Base-by-base conservation (phyloP, 2,329 filamentous ascomycete genomes). In the Colletotrichum noveboracense region DNA sequence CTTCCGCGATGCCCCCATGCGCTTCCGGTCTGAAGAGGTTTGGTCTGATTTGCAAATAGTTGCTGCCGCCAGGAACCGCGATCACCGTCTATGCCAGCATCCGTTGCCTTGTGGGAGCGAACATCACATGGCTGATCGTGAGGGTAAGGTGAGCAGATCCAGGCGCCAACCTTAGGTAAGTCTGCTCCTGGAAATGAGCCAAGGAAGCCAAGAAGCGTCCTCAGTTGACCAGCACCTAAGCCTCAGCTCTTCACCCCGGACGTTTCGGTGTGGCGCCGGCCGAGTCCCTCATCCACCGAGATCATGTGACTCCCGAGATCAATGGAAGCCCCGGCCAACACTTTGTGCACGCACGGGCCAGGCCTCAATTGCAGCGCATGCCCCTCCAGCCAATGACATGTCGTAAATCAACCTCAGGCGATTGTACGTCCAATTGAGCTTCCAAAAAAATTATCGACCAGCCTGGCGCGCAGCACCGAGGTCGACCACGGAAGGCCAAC, bases 371-470 rank as follows among this genome's bases (percentile, higher is more conserved):
- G 14, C 34, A 6, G 64, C 18, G 64, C 18, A 26, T 36, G 8
- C 13, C 18, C 5, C n/a, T 28, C 32, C 60, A 28, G 26, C 74
- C 74, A 76, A 74, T 76, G 34, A 76, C 32, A 34, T 75, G 28
- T 36, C n/a, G 36, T 52, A 18, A 62, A 34, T 71, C 60, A 13
- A 30, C 48, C 74, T 38, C 52, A 75, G 66, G 71, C 30, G 48
- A 71, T 64, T 64, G 64, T 21, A 34, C 43, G 24, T 76, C 77
- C 61, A 64, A 72, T 72, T 67, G 68, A 65, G 69, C 69, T 75
- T 61, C 66, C 78, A 78, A 75, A 78, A 76, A 71, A 79, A 71
- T 77, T 78, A 77, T 77, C 69, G 73, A 68, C 72, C 32, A 72
- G 69, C 69, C 43, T 75, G 73, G 73, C 73, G 74, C 74, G 74